phyloP scores from a whole-genome alignment of 2,329 filamentous ascomycete genomes.

The Rugonectria rugulosa region DNA sequence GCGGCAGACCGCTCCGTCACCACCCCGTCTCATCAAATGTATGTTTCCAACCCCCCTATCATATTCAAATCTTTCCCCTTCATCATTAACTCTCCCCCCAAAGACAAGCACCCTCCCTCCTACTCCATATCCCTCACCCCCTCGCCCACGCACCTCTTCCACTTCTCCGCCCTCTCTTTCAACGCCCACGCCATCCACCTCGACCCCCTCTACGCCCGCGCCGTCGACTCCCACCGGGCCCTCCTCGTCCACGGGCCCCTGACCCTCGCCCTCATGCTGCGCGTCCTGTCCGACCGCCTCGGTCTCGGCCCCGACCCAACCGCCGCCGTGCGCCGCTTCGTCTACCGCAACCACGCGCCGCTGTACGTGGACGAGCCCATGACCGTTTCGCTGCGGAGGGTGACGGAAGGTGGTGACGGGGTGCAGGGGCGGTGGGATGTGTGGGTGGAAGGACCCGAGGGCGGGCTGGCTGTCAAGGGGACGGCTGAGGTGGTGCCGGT shows the following conservation, averaged over 20 bases:
- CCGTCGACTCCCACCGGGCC: constrained; percentile 76
- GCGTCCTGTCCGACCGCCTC: constrained; percentile 56
- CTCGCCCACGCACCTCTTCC: constrained; percentile 77
- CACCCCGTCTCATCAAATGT: constrained; percentile 40
- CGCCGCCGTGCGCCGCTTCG: constrained; percentile 64
- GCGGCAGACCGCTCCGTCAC: constrained; percentile 19
- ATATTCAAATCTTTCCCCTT: not conserved
- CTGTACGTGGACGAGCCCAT: constrained; percentile 78
- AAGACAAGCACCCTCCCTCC: constrained; percentile 46
- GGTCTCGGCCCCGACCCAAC: constrained; percentile 24
- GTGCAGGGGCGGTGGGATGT: constrained; percentile 51
- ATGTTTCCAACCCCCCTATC: constrained; percentile 11
- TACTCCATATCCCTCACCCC: constrained; percentile 66
- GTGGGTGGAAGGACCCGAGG: constrained; percentile 53
- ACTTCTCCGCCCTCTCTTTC: constrained; percentile 89
- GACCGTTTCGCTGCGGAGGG: constrained; percentile 69
- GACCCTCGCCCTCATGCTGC: constrained; percentile 77
- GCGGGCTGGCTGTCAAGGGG: constrained; percentile 70
- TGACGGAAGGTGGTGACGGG: constrained; percentile 40
- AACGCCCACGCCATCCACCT: constrained; percentile 94
- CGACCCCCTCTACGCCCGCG: constrained; percentile 72
- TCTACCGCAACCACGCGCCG: constrained; percentile 84
- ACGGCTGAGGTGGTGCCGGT: constrained; percentile 42
- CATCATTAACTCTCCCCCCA: not conserved
- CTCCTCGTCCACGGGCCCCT: constrained; percentile 89